These are phyloP conservation scores for Phytophthora pseudosyringae DNA, from an alignment of 352 stramenopile species.

Conservation along the genomic window DNA sequence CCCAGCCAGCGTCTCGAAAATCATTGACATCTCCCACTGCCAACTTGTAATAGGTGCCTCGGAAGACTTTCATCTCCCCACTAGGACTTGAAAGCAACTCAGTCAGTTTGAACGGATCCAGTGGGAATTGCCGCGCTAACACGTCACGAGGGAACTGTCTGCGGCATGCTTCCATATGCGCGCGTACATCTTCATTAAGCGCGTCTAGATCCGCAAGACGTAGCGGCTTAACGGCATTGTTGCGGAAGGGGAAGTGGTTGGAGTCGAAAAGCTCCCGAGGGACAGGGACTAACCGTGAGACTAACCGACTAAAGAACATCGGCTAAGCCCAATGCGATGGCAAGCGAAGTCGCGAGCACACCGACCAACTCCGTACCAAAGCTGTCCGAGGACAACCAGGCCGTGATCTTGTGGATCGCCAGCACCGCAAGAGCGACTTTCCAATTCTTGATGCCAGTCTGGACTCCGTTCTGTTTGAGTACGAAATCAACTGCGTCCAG, in stretches of 20 bases:
- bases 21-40: neutral
- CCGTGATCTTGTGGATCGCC: conserved; percentile 18
- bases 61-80: neutral
- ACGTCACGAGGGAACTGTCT: neutral
- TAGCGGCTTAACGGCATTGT: neutral
- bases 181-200: neutral
- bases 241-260: too few relatives aligned
- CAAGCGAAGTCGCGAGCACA: conserved; percentile 5
- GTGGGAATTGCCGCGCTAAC: neutral
- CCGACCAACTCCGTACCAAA: conserved; percentile 14
- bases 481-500: conserved; percentile 13
- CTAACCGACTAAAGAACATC: neutral
- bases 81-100: neutral
- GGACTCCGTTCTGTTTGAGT: conserved; percentile 21
- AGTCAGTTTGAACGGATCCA: conserved; percentile 2
- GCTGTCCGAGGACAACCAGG: conserved; percentile 21
- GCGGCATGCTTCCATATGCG: neutral
- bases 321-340: conserved; percentile 14
- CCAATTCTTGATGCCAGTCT: conserved; percentile 23
- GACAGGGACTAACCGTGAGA: neutral
- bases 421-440: conserved; percentile 15
- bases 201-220: conserved; percentile 3
- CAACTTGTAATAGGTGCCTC: neutral
- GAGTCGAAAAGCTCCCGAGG: too few relatives aligned
- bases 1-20: conserved; percentile 6